These are phyloP conservation scores for Misopates orontium DNA, from an alignment of 257 asterid species.

Conservation along the genomic window DNA sequence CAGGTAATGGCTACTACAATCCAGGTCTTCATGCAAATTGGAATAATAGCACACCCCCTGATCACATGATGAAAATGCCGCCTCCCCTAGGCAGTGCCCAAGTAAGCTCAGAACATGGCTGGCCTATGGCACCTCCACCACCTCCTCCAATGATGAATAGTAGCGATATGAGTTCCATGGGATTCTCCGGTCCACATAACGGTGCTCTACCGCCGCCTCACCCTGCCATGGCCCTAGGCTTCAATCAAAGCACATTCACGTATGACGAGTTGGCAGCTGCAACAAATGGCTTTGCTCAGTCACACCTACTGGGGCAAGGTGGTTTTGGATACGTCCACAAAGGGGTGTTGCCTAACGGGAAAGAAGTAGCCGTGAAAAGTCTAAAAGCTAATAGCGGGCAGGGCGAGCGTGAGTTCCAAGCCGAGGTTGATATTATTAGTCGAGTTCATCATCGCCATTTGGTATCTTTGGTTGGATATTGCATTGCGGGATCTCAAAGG, in stretches of 20 bases:
- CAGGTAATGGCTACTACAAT: conserved; percentile 44
- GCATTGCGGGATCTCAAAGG: conserved; percentile 55
- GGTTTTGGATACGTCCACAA: conserved; percentile 65
- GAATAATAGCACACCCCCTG: conserved; percentile 35
- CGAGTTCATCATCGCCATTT: conserved; percentile 66
- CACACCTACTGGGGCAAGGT: conserved; percentile 54
- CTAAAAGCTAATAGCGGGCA: conserved; percentile 60
- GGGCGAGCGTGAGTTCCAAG: conserved; percentile 68
- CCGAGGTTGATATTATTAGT: conserved; percentile 64
- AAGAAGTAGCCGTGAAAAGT: conserved; percentile 56
- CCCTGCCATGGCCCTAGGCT: conserved; percentile 45
- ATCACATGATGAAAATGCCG: conserved; percentile 36
- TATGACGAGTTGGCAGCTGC: conserved; percentile 55
- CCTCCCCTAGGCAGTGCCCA: conserved; percentile 42
- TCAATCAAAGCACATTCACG: conserved; percentile 51
- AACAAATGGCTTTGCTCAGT: conserved; percentile 40
- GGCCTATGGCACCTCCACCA: conserved; percentile 24
- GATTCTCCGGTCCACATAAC: conserved; percentile 9
- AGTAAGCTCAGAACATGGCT: conserved; percentile 13
- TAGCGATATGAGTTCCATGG: conserved; percentile 29
- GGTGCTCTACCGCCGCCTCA: conserved; percentile 44
- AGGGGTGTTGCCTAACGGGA: conserved; percentile 58
- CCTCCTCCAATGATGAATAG: conserved; percentile 26
- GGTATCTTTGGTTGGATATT: conserved; percentile 63
- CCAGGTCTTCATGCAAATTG: conserved; percentile 38